Evolutionary conservation across 2,329 filamentous ascomycete species (phyloP), one percentile per base, ranked within the genome.

Genomic region (Penicillium sp.): DNA sequence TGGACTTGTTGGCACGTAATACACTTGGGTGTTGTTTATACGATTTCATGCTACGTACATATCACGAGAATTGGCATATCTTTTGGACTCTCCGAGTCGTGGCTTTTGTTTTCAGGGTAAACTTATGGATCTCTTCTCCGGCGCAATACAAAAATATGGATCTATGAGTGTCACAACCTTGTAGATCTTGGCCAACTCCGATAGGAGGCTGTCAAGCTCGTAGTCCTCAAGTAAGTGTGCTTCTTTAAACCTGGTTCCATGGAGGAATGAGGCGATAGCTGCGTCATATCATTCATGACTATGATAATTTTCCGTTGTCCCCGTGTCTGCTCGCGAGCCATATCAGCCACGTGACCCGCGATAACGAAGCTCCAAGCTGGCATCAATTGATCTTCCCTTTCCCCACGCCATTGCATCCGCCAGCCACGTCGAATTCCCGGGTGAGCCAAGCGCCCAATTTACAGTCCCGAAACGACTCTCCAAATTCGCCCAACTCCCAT

Each of bases 361-460:
- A 58, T 58, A 58, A 51, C 57, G 54, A 58, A 58, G 57, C 57
- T 58, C 57, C 55, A 44, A 59, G 55, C 56, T 59, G 56, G 56
- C 57, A 59, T 58, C 56, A 57, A 51, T 49, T 28, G 40, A 46
- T 40, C 39, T 40, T 50, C 49, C 31, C 46, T 39, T 47, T 45
- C 49, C 41, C 42, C 44, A 50, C 44, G 45, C 56, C 49, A 58
- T 55, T 59, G 45, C 42, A 29, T 44, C 34, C 27, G 40, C 26
- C 44, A 40, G 28, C 38, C 24, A 43, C 29, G 22, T 42, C 38
- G 24, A 37, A 29, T 28, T 16, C 11, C 13, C 10, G 32, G 16
- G 16, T 20, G 45, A 36, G 20, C 11, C 20, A 23, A 44, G 26
- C 27, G 31, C 29, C 35, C 9, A 20, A 41, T n/a, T 16, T 16